Evolutionary conservation across 164 flowering plant genomes (phyloP), one percentile per base, ranked within the genome.

Genomic region (Vitis vinifera): DNA sequence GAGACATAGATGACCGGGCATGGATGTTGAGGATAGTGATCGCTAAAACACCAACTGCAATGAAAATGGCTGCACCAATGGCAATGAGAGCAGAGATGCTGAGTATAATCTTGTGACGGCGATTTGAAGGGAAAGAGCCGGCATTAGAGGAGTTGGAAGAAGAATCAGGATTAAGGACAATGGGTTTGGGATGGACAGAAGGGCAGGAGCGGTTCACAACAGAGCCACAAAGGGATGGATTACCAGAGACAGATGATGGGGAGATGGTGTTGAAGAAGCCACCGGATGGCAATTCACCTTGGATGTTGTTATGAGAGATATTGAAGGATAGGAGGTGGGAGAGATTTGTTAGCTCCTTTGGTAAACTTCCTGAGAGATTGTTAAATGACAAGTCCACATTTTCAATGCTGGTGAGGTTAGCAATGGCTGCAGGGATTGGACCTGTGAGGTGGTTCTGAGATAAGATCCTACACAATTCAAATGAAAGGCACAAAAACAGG

Each of bases 51-150:
- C 99, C 99, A 29, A 91, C 63, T 56, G 85, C 86, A 73, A 94
- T 94, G 50, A 84, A 78, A 19, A 81, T 91, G 14, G 98, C 98
- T 30, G 99, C 99, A 55, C 91, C 91, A 68, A 94, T 94, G n/a
- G 99, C 98, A 75, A 94, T 79, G 27, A 93, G 84, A 29, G 98
- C 84, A 49, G 99, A 94, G 58, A 93, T 86, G 76, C 98, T 94
- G 60, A 94, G 91, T n/a, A 91, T 77, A 55, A 88, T 85, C 68
- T 84, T 87, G 80, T 85, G 90, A 30, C 75, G 87, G 59, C 68
- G 53, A 56, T 81, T 83, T 3, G 81, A 57, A 0, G 96, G 64
- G 66, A 78, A 63, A 44, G 87, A 59, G 37, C 73, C 72, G 44
- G 60, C 59, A 55, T 59, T 52, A 16, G 65, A 30, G 31, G 83